phyloP scores from a whole-genome alignment of 108 stramenopile genomes.

The Schizochytrium sp. region DNA sequence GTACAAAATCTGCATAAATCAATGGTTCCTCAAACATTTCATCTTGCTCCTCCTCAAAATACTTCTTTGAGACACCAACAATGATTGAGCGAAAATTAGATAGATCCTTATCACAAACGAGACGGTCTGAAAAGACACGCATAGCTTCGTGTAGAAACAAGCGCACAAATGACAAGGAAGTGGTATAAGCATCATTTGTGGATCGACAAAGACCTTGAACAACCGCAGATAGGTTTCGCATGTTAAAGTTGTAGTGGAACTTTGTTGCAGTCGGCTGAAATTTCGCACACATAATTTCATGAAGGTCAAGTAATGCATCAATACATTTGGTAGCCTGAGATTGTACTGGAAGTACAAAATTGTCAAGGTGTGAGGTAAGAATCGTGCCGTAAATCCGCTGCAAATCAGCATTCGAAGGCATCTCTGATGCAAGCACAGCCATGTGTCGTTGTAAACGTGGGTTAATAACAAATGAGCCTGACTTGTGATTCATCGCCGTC shows the following conservation, averaged over 20 bases:
- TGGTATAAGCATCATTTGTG: not conserved
- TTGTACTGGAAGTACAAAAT: slow-evolving; percentile 52
- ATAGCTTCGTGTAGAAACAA: slow-evolving; percentile 69
- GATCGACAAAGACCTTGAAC: slow-evolving; percentile 63
- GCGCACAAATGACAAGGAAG: slow-evolving; percentile 48
- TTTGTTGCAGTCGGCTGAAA: slow-evolving; percentile 70
- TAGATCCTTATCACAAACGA: slow-evolving; percentile 63
- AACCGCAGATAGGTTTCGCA: slow-evolving; percentile 67
- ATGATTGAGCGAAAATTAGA: slow-evolving; percentile 63
- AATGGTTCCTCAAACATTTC: slow-evolving; percentile 62
- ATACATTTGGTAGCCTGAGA: slow-evolving; percentile 43
- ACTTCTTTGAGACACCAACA: slow-evolving; percentile 67
- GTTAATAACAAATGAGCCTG: slow-evolving; percentile 66
- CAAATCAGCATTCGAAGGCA: slow-evolving; percentile 66
- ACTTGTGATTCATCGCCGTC: slow-evolving; percentile 69
- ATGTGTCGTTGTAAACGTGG: slow-evolving; percentile 72
- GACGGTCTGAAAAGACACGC: slow-evolving; percentile 69
- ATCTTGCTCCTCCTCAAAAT: slow-evolving; percentile 64
- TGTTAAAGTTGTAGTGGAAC: slow-evolving; percentile 74
- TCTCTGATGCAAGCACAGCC: slow-evolving; percentile 61
- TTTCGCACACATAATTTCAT: slow-evolving; percentile 58
- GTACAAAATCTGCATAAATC: slow-evolving; percentile 57
- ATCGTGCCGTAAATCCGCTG: slow-evolving; percentile 66
- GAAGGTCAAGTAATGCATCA: slow-evolving; percentile 66
- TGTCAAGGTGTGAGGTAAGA: slow-evolving; percentile 63